These are phyloP conservation scores for Xylaria acuta DNA, from an alignment of 495 filamentous ascomycete species.

Conservation along the genomic window DNA sequence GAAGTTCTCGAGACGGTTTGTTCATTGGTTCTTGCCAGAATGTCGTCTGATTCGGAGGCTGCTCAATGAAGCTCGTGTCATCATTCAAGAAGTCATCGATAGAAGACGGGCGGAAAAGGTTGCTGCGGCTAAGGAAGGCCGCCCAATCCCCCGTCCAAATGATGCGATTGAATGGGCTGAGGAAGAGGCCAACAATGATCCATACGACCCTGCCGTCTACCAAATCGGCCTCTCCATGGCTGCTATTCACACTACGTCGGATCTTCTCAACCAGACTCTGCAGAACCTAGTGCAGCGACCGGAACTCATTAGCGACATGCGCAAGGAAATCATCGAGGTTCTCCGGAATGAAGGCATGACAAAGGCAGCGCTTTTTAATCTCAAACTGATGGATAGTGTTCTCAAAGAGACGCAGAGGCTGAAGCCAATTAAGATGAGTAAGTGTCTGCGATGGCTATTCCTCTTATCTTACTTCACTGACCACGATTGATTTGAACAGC, in stretches of 20 bases:
- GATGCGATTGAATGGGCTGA: constrained; percentile 47
- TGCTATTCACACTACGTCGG: constrained; percentile 44
- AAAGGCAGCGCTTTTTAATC: constrained; percentile 17
- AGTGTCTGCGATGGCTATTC: neutral
- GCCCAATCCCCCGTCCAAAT: constrained; percentile 21
- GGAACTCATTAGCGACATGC: constrained; percentile 35
- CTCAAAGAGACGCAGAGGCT: constrained; percentile 35
- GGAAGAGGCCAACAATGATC: constrained; percentile 27
- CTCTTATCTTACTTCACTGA: neutral
- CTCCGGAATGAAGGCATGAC: constrained; percentile 38
- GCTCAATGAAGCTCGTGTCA: constrained; percentile 34
- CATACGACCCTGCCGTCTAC: constrained; percentile 39
- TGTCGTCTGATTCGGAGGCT: constrained; percentile 33
- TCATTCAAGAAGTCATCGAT: constrained; percentile 43
- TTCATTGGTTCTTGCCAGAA: constrained; percentile 45
- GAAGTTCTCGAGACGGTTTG: constrained; percentile 39
- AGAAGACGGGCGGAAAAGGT: constrained; percentile 33
- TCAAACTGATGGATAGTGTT: constrained; percentile 28
- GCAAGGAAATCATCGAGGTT: constrained; percentile 37
- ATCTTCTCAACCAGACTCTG: constrained; percentile 40
- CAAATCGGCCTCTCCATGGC: constrained; percentile 45
- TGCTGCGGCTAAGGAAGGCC: constrained; percentile 28
- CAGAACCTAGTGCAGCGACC: constrained; percentile 50
- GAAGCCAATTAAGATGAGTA: constrained; percentile 34
- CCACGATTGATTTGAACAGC: neutral